Conservation (phyloP, 345 rosid genomes). For the Firmiana major region DNA sequence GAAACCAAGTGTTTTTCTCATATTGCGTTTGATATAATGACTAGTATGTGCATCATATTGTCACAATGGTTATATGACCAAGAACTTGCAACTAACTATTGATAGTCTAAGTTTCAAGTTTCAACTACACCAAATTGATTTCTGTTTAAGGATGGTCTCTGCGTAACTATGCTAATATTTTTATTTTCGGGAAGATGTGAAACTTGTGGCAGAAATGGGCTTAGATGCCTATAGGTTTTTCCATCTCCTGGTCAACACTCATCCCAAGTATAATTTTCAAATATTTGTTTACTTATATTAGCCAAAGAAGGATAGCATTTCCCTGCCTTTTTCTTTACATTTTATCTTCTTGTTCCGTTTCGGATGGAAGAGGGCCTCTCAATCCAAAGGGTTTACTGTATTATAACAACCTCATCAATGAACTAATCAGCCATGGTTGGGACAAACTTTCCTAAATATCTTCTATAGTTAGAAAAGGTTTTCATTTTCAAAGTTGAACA, state of each 20-base stretch:
- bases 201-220: constrained; percentile 13
- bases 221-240: constrained; percentile 17
- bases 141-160: not conserved
- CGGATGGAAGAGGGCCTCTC: constrained; percentile 6
- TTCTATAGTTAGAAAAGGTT: not conserved
- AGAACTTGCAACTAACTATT: not conserved
- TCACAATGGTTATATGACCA: not conserved
- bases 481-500: not conserved
- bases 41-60: not conserved
- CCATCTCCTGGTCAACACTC: constrained; percentile 18
- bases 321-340: not conserved
- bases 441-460: not conserved
- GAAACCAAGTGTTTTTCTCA: not conserved
- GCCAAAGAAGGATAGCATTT: not conserved
- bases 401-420: not conserved
- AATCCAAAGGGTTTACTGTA: not conserved
- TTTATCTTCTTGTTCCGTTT: not conserved
- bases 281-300: not conserved
- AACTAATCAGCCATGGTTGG: constrained; percentile 37
- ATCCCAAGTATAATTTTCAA: constrained; percentile 7
- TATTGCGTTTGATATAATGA: not conserved
- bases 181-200: constrained; percentile 8
- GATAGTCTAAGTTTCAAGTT: not conserved
- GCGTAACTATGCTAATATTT: not conserved
- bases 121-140: not conserved